Evolutionary conservation across 106 monocot species (phyloP), one percentile per base, ranked within the genome.

Genomic region (Triglochin maritima): DNA sequence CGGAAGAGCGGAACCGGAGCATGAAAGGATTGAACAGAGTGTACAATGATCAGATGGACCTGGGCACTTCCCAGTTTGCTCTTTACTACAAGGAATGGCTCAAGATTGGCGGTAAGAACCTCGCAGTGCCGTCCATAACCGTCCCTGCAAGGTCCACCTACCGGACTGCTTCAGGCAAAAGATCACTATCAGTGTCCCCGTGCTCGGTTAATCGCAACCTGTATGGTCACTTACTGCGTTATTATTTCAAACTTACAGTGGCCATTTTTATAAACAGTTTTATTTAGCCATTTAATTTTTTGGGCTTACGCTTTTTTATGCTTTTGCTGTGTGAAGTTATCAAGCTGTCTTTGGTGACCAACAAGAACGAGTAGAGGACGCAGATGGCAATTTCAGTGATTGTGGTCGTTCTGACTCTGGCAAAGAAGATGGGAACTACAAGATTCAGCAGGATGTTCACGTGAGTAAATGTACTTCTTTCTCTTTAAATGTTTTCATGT

Each of bases 1-100:
- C 43, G 0, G 80, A 71, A 10, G 81, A 80, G 59, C 61, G 74
- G 50, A 74, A 82, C 12, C 71, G 66, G 63, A 60, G 66, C 49
- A 77, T 83, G 45, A 91, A 84, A 78, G 54, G 67, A 7, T 46
- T 91, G 62, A 76, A 69, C 17, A 79, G 84, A 60, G 64, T 80
- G 1, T 92, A 85, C 74, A 81, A 85, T 68, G 87, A 87, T 77
- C 80, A 85, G 67, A 80, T 92, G 77, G 85, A 92, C 66, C 50
- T 42, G 3, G 91, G 87, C 55, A 92, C 91, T 48, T 72, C 76
- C 43, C 72, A 66, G 71, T 85, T 92, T 55, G 87, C 91, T 44
- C 7, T 69, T 8, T 85, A 92, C 71, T 92, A 92, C 78, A 85
- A 82, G 71, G 86, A 91, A 13, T 91, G 87, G 87, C 61, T 91